Evolutionary conservation across 2,329 filamentous ascomycete genomes (phyloP).

Genomic region (Cercospora zeina): DNA sequence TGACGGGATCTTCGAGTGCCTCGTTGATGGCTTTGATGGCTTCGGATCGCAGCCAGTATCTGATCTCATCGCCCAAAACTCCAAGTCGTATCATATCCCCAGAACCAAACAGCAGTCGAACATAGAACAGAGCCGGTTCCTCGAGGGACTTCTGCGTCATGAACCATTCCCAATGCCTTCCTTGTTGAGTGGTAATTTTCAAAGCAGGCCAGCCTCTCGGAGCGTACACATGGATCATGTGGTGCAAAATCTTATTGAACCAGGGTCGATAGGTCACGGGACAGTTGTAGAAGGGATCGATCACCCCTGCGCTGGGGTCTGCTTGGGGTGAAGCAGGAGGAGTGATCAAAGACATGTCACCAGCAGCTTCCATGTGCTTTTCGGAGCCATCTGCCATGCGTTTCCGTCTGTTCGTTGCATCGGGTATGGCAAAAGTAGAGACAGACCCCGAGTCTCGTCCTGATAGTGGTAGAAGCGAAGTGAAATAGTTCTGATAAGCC

Average conservation of each 20-base stretch:
- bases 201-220: constrained; percentile 40
- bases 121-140: constrained; percentile 40
- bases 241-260: constrained; percentile 38
- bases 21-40: constrained; percentile 38
- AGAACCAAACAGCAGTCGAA: constrained; percentile 39
- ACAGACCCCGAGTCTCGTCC: neutral
- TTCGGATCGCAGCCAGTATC: constrained; percentile 35
- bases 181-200: constrained; percentile 36
- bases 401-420: constrained; percentile 21
- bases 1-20: constrained; percentile 28
- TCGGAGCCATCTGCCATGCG: constrained; percentile 30
- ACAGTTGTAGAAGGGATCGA: constrained; percentile 39
- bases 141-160: constrained; percentile 39
- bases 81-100: constrained; percentile 38
- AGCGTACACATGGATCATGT: constrained; percentile 41
- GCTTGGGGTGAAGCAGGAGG: constrained; percentile 26
- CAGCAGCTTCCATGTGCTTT: constrained; percentile 19
- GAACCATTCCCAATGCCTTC: constrained; percentile 38
- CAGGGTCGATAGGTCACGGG: constrained; percentile 38
- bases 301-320: constrained; percentile 20
- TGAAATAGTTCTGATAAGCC: constrained; percentile 13
- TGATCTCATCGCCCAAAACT: constrained; percentile 28
- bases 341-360: constrained; percentile 26
- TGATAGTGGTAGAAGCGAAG: neutral
- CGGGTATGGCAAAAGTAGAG: constrained; percentile 7